Evolutionary conservation across 2,329 filamentous ascomycete species (phyloP).

Genomic region (Neofusicoccum sp.): DNA sequence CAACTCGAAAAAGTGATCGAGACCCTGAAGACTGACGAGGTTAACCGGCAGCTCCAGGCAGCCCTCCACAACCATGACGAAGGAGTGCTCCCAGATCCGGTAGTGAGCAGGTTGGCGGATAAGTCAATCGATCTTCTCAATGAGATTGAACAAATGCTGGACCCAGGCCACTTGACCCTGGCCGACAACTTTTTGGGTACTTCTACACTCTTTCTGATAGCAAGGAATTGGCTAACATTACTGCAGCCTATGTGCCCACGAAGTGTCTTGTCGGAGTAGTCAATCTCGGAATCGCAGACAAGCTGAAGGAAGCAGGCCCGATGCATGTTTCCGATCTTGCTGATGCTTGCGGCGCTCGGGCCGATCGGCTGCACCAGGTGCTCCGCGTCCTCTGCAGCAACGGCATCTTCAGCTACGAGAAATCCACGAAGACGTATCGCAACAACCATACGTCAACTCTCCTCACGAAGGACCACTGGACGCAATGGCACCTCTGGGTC

Average conservation of each 20-base stretch:
- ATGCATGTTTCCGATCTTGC: constrained; percentile 25
- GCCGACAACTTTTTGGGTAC: constrained; percentile 28
- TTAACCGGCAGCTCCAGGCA: not conserved
- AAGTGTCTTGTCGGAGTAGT: constrained; percentile 35
- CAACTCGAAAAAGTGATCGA: not conserved
- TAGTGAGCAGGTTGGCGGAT: constrained; percentile 15
- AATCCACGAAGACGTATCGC: constrained; percentile 26
- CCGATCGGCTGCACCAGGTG: constrained; percentile 34
- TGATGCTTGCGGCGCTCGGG: constrained; percentile 20
- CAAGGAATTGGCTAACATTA: not conserved
- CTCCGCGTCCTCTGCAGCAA: constrained; percentile 34
- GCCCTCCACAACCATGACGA: not conserved
- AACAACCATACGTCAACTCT: constrained; percentile 39
- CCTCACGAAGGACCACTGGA: constrained; percentile 42
- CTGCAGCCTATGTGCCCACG: constrained; percentile 27
- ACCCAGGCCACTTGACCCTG: constrained; percentile 26
- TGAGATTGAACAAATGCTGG: constrained; percentile 21
- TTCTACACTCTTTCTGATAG: too few species aligned
- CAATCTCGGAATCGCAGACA: constrained; percentile 31
- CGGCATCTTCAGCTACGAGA: constrained; percentile 37
- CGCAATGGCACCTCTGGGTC: constrained; percentile 47
- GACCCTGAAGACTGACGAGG: not conserved
- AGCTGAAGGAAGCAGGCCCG: constrained; percentile 24
- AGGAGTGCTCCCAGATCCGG: not conserved
- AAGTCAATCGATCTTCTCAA: constrained; percentile 21